Base-by-base conservation (phyloP, 805 yeast genomes). In the Priceomyces medius region DNA sequence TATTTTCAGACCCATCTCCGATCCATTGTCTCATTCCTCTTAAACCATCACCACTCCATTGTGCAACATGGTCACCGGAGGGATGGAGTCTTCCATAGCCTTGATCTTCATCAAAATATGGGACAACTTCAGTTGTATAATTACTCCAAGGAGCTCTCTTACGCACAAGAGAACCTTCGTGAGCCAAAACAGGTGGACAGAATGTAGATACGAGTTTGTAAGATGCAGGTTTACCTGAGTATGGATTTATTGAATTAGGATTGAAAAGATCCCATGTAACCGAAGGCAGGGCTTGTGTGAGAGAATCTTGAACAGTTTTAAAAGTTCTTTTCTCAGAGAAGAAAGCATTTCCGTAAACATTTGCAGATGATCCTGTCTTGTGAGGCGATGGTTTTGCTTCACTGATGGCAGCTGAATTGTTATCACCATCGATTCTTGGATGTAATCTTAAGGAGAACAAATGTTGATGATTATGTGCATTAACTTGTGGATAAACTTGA, bases 391-490 rank as follows among this genome's bases (percentile, higher is more conserved):
- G 64, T 35, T 65, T 61, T 40, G 85, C 89, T 58, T 85, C 91
- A 31, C 78, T 70, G 44, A 73, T 73, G 29, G 84, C 84, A 41
- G 81, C 84, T 39, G 90, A 81, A 71, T 85, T 86, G 51, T 79
- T 79, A 48, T 81, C 85, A 55, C 93, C 93, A 51, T 85, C 93
- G 47, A 85, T 68, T 73, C 88, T 77, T 51, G 95, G 91, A 59
- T 86, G 86, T 50, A 85, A 60, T 72, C 95, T 77, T 51, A 85
- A 71, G 14, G 88, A 77, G 64, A 85, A 85, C 68, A 85, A 66
- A 68, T 85, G 93, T 74, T 86, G 95, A 67, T 85, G 95, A 64
- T 85, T 85, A 68, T 85, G 91, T 31, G 95, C 95, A 56, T 83
- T 83, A 42, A 82, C 87, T 50, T 79, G 77, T 44, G 93, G 93